Evolutionary conservation across 257 asterid genomes (phyloP).

Genomic region (Plantago ovata): DNA sequence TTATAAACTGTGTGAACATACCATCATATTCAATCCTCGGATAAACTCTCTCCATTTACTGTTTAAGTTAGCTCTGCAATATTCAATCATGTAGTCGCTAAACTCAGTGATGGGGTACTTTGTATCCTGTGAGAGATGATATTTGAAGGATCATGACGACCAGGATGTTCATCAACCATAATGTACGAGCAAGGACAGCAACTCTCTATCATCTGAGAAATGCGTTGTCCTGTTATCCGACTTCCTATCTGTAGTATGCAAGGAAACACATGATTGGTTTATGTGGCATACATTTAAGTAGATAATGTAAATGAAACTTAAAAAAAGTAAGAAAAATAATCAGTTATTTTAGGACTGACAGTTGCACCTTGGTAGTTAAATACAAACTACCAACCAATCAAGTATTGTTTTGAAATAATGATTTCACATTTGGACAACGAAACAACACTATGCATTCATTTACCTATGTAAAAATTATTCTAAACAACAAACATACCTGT

Average conservation of each 20-base stretch:
- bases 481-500: conserved; percentile 75
- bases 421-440: not conserved
- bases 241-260: conserved; percentile 71
- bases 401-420: not conserved
- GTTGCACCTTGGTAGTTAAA: too few relatives aligned
- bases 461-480: not conserved
- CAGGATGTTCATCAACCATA: conserved; percentile 88
- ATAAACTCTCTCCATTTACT: conserved; percentile 49
- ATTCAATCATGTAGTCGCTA: conserved; percentile 46
- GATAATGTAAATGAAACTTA: too few relatives aligned
- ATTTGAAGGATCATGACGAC: conserved; percentile 90
- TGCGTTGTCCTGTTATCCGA: conserved; percentile 79
- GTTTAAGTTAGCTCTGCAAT: conserved; percentile 34
- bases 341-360: too few relatives aligned
- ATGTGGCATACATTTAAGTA: too few relatives aligned
- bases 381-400: too few relatives aligned
- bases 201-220: conserved; percentile 71
- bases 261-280: conserved; percentile 19
- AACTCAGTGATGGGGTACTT: conserved; percentile 50
- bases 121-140: conserved; percentile 81
- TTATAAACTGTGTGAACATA: conserved; percentile 25
- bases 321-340: too few relatives aligned
- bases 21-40: conserved; percentile 67
- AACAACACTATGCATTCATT: too few relatives aligned
- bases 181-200: conserved; percentile 69